These are phyloP conservation scores for Penicillium olsonii DNA, from an alignment of 2,329 filamentous ascomycete genomes.

Conservation along the genomic window DNA sequence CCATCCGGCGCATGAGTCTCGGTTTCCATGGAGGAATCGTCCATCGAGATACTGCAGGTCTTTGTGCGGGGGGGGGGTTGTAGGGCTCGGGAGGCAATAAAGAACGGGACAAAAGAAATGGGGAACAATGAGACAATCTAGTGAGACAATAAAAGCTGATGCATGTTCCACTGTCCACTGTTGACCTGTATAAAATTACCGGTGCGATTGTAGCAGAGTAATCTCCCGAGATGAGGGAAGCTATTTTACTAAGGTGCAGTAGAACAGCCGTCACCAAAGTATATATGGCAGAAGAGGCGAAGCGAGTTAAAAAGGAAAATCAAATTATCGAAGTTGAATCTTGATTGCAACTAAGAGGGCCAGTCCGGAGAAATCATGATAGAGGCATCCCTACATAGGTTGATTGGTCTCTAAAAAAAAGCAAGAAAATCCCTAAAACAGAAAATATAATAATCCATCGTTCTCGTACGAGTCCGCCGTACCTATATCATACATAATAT, in stretches of 20 bases:
- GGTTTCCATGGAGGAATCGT: slow-evolving; percentile 50
- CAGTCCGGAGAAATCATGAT: slow-evolving; percentile 30
- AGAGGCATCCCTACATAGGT: slow-evolving; percentile 16
- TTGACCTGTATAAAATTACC: slow-evolving; percentile 41
- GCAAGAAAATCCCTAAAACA: slow-evolving; percentile 15
- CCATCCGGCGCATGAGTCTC: slow-evolving; percentile 46
- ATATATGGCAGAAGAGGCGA: slow-evolving; percentile 28
- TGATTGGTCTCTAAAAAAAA: slow-evolving; percentile 27
- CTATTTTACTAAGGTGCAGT: slow-evolving; percentile 36
- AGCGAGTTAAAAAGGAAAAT: slow-evolving; percentile 33
- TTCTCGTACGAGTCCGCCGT: not conserved
- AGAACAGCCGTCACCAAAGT: slow-evolving; percentile 25
- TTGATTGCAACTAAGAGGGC: slow-evolving; percentile 29
- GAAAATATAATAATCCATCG: slow-evolving; percentile 19
- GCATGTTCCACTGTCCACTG: slow-evolving; percentile 49
- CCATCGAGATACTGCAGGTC: slow-evolving; percentile 35
- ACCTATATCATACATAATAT: not conserved
- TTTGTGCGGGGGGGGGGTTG: slow-evolving; percentile 1
- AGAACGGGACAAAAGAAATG: slow-evolving; percentile 28
- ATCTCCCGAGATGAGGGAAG: slow-evolving; percentile 6
- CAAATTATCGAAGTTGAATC: slow-evolving; percentile 21
- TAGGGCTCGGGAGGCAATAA: slow-evolving; percentile 3
- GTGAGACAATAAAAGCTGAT: slow-evolving; percentile 50
- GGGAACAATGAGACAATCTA: slow-evolving; percentile 34
- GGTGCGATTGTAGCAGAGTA: slow-evolving; percentile 6